These are phyloP conservation scores for Glebionis coronaria DNA, from an alignment of 129 eudicot genomes.

Conservation along the genomic window DNA sequence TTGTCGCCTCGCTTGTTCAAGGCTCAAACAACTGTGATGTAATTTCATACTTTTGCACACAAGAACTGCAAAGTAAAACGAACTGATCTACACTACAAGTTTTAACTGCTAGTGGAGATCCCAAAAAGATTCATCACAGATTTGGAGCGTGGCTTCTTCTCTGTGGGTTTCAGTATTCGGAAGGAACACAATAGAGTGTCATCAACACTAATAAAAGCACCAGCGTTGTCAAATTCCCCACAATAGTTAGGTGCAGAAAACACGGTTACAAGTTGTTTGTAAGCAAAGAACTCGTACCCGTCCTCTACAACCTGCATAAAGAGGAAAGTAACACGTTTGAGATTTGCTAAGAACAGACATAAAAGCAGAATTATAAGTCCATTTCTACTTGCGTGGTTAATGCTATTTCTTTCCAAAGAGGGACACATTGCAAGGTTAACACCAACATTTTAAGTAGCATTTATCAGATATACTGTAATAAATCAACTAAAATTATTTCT, in stretches of 20 bases:
- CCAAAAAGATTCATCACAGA: conserved; percentile 42
- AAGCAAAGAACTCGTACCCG: conserved; percentile 51
- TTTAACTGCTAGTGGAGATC: conserved; percentile 24
- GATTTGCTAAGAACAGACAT: not conserved
- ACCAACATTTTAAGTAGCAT: too few species aligned
- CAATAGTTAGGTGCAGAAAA: conserved; percentile 49
- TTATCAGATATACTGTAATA: not conserved
- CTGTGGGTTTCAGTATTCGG: conserved; percentile 47
- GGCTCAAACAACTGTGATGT: too few species aligned
- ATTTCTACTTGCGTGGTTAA: conserved; percentile 12
- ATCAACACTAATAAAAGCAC: conserved; percentile 55
- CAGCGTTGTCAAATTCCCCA: conserved; percentile 43
- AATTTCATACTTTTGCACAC: too few species aligned
- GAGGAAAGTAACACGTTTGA: conserved; percentile 3
- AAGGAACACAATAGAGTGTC: conserved; percentile 50
- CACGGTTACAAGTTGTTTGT: conserved; percentile 45
- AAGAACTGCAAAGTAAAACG: too few species aligned
- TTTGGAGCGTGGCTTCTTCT: conserved; percentile 39
- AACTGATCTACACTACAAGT: too few species aligned
- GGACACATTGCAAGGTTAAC: too few species aligned
- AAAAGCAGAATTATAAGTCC: not conserved
- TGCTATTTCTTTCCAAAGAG: not conserved
- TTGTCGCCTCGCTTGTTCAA: too few species aligned
- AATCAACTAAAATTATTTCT: not conserved
- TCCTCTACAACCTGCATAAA: conserved; percentile 53